Conservation (phyloP, 2,329 filamentous ascomycete species). For the Diaporthe ilicicola region DNA sequence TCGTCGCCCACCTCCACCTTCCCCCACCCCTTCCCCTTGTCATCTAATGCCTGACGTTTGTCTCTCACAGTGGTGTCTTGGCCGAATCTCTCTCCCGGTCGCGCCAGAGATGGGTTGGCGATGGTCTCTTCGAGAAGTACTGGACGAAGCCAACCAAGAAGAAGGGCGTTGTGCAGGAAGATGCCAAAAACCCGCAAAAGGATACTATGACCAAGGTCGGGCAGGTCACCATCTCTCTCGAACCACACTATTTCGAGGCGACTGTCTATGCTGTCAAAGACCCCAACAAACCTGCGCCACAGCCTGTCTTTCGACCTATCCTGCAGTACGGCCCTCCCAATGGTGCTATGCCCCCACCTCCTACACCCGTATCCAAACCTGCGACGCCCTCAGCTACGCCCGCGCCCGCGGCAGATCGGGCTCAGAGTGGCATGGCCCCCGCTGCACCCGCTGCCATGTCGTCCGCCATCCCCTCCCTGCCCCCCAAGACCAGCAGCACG, state of each 20-base stretch:
- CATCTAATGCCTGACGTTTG: background rate
- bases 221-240: conserved; percentile 76
- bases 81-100: conserved; percentile 78
- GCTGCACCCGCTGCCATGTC: conserved; percentile 31
- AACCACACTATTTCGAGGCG: conserved; percentile 82
- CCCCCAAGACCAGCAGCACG: background rate
- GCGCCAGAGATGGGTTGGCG: conserved; percentile 75
- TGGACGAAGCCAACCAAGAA: conserved; percentile 78
- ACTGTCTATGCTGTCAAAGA: conserved; percentile 78
- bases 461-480: background rate
- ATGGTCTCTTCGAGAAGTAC: conserved; percentile 79
- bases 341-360: conserved; percentile 66
- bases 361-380: conserved; percentile 43
- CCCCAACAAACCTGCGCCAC: conserved; percentile 57
- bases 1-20: conserved; percentile 28
- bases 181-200: conserved; percentile 73
- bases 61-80: conserved; percentile 70
- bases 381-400: conserved; percentile 39
- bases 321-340: conserved; percentile 73
- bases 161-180: conserved; percentile 70
- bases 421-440: conserved; percentile 36
- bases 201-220: conserved; percentile 79
- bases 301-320: conserved; percentile 59
- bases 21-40: background rate
- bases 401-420: conserved; percentile 34